These are phyloP conservation scores for Cladosporium velox DNA, from an alignment of 2,329 filamentous ascomycete species.

Conservation along the genomic window DNA sequence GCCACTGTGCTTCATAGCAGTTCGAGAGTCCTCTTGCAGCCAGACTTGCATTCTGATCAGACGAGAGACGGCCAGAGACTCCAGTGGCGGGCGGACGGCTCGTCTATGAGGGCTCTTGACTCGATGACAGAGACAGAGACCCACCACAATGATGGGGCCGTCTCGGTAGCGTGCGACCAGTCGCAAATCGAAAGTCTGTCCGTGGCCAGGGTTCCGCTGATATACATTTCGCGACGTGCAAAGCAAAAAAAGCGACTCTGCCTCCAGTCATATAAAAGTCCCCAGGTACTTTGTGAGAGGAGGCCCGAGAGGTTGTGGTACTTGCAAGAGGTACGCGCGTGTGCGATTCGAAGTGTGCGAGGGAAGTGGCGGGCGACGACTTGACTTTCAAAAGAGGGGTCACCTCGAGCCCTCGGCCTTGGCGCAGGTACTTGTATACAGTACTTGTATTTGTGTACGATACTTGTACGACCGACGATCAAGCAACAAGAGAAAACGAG, in stretches of 20 bases:
- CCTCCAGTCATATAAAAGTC: slow-evolving; percentile 16
- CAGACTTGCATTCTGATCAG: background rate
- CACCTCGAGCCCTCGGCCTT: background rate
- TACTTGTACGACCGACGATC: background rate
- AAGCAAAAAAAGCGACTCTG: slow-evolving; percentile 11
- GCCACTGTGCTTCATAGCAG: background rate
- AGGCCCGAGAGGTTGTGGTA: slow-evolving; percentile 4
- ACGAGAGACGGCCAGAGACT: background rate
- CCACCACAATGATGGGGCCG: slow-evolving; percentile 17
- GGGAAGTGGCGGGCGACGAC: background rate
- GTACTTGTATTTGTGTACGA: background rate
- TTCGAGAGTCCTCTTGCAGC: background rate
- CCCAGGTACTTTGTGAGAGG: slow-evolving; percentile 9
- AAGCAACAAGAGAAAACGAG: background rate
- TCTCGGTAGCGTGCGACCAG: slow-evolving; percentile 13
- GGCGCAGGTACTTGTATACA: background rate
- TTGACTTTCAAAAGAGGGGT: slow-evolving; percentile 8
- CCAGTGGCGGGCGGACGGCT: slow-evolving; percentile 5
- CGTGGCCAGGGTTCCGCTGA: slow-evolving; percentile 13
- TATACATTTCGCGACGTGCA: slow-evolving; percentile 9
- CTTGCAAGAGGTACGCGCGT: background rate
- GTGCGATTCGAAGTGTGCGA: background rate
- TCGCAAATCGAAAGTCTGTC: slow-evolving; percentile 6
- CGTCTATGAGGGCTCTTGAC: slow-evolving; percentile 17
- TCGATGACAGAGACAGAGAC: slow-evolving; percentile 13